A percentile compares a stretch with the other conserved stretches of the same genome.
These are phyloP conservation scores for Claviceps digitariae DNA, from an alignment of 2,329 filamentous ascomycete species.

Conservation along the genomic window DNA sequence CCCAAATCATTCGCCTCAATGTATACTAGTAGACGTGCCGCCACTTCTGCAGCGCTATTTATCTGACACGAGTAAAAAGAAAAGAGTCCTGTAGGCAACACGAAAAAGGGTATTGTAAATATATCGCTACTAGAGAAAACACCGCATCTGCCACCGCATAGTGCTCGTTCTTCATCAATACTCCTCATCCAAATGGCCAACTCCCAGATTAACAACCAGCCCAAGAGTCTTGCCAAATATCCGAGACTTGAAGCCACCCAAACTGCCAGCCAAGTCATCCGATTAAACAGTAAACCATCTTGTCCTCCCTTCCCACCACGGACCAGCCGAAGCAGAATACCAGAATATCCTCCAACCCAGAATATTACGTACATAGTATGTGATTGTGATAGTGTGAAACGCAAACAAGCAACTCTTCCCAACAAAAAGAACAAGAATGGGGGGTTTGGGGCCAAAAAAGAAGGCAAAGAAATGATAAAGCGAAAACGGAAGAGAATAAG, in stretches of 20 bases:
- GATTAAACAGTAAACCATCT: not conserved
- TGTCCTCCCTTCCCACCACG: constrained; percentile 11
- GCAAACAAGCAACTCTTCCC: constrained; percentile 2
- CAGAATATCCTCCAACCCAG: constrained; percentile 9
- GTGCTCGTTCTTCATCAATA: constrained; percentile 4
- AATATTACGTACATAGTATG: constrained; percentile 11
- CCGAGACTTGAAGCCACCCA: constrained; percentile 1
- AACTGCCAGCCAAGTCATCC: not conserved
- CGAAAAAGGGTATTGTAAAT: not conserved
- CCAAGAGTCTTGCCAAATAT: not conserved
- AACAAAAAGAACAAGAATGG: not conserved
- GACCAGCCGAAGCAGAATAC: constrained; percentile 21
- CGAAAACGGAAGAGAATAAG: not conserved
- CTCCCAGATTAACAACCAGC: not conserved
- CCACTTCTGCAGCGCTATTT: too few relatives aligned
- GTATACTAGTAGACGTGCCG: too few relatives aligned
- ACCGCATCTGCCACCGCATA: not conserved
- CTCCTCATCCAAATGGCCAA: constrained; percentile 3
- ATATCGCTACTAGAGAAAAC: not conserved
- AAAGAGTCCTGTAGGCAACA: not conserved
- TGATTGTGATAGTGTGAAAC: not conserved
- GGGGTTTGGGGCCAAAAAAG: too few relatives aligned
- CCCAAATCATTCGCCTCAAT: too few relatives aligned
- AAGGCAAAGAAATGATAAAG: not conserved
- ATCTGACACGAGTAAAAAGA: not conserved